Evolutionary conservation across 257 asterid genomes (phyloP).

Genomic region (Apocynum venetum): DNA sequence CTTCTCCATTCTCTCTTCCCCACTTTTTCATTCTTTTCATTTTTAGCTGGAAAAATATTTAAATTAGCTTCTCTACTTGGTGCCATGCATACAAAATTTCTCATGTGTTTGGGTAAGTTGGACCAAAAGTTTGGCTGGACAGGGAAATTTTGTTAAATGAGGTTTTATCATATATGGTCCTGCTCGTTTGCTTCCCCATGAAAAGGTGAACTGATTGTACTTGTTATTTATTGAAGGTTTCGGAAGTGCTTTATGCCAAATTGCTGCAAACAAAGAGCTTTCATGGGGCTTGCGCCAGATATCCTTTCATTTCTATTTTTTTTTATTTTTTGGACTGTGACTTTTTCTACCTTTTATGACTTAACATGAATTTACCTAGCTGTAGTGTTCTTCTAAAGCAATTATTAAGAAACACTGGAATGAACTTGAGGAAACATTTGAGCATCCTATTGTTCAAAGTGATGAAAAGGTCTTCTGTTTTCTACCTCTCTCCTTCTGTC

Average conservation of each 20-base stretch:
- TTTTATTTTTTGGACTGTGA: neutral
- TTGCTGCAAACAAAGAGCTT: conserved; percentile 70
- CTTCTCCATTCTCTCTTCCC: neutral
- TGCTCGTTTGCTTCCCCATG: neutral
- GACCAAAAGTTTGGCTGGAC: neutral
- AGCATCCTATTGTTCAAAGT: conserved; percentile 74
- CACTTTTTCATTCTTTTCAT: neutral
- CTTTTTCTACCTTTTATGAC: conserved; percentile 28
- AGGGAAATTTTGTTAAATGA: neutral
- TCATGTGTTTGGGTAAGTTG: neutral
- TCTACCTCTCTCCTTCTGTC: conserved; percentile 5
- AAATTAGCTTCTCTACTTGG: neutral
- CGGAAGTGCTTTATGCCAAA: conserved; percentile 72
- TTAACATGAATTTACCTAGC: conserved; percentile 78
- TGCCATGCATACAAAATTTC: neutral
- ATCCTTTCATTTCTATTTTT: conserved; percentile 49
- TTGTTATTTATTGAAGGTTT: conserved; percentile 44
- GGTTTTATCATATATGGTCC: neutral
- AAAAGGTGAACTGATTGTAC: neutral
- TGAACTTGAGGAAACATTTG: conserved; percentile 77
- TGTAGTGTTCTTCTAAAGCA: conserved; percentile 91
- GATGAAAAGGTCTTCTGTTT: conserved; percentile 63
- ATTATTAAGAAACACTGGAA: conserved; percentile 81
- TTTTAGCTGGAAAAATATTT: neutral
- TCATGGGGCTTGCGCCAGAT: conserved; percentile 80